Conservation (phyloP, 352 stramenopile genomes). For the Elongisporangium senticosum region DNA sequence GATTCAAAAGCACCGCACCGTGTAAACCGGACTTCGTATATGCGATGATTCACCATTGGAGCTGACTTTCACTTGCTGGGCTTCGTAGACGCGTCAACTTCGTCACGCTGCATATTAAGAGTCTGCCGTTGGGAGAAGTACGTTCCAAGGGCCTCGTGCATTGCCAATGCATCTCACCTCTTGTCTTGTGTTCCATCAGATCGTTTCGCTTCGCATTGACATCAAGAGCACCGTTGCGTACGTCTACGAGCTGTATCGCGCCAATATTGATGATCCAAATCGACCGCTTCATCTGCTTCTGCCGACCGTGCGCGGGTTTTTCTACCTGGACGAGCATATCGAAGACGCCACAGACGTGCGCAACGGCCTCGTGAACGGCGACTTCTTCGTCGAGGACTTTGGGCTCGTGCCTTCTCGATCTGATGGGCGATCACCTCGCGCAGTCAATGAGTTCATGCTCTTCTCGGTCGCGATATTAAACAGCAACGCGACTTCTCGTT, state of each 20-base stretch:
- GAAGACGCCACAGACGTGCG: slow-evolving; percentile 52
- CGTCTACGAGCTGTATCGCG: slow-evolving; percentile 75
- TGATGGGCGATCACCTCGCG: not conserved
- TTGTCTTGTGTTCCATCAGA: slow-evolving; percentile 17
- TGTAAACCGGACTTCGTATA: slow-evolving; percentile 24
- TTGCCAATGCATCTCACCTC: slow-evolving; percentile 1
- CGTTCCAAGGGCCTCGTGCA: not conserved
- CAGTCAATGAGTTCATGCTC: slow-evolving; percentile 44
- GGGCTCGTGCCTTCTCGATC: slow-evolving; percentile 26
- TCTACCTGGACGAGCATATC: slow-evolving; percentile 64
- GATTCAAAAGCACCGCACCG: slow-evolving; percentile 47
- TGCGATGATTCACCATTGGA: not conserved
- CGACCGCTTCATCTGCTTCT: slow-evolving; percentile 61
- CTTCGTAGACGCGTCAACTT: slow-evolving; percentile 23
- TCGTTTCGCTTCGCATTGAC: slow-evolving; percentile 59
- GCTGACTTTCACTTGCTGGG: not conserved
- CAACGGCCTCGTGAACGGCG: slow-evolving; percentile 58
- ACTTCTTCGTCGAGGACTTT: slow-evolving; percentile 68
- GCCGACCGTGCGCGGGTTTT: slow-evolving; percentile 55
- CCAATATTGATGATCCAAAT: slow-evolving; percentile 47
- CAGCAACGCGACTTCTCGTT: slow-evolving; percentile 40
- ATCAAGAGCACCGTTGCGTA: slow-evolving; percentile 45
- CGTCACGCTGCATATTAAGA: slow-evolving; percentile 67
- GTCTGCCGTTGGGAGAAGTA: slow-evolving; percentile 71
- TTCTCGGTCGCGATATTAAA: slow-evolving; percentile 65